phyloP scores from a whole-genome alignment of 345 rosid species.

The Aethionema arabicum region DNA sequence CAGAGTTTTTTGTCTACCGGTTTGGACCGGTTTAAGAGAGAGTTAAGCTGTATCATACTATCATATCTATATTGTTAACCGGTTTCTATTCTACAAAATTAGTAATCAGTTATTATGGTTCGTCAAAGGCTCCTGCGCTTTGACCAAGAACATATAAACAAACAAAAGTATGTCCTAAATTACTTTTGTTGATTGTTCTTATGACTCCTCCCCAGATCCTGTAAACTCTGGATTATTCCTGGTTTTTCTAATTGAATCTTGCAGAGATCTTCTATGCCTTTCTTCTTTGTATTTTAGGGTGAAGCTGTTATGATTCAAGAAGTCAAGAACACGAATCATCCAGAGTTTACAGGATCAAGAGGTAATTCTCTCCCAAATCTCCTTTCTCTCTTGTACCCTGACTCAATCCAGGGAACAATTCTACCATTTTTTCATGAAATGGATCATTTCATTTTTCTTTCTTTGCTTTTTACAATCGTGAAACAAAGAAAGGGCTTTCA shows the following conservation, averaged over 20 bases:
- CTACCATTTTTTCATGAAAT: not conserved
- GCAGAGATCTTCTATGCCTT: constrained; percentile 6
- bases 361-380: constrained; percentile 19
- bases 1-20: constrained; percentile 11
- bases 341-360: constrained; percentile 8
- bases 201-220: constrained; percentile 6
- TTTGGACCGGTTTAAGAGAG: constrained; percentile 22
- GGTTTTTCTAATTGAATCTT: constrained; percentile 19
- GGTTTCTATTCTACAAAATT: constrained; percentile 28
- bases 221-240: constrained; percentile 22
- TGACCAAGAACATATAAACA: constrained; percentile 22
- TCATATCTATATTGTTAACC: constrained; percentile 27
- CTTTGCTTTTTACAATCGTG: not conserved
- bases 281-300: not conserved
- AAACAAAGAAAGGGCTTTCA: constrained; percentile 18
- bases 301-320: constrained; percentile 8
- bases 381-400: not conserved
- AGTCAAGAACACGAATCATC: constrained; percentile 15
- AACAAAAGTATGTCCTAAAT: not conserved
- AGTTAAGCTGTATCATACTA: constrained; percentile 31
- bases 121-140: constrained; percentile 22
- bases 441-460: constrained; percentile 2
- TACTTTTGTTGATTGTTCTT: constrained; percentile 26
- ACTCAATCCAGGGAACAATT: not conserved
- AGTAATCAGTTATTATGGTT: constrained; percentile 37